Conservation (phyloP, 805 yeast species). For the Yarrowia sp. region DNA sequence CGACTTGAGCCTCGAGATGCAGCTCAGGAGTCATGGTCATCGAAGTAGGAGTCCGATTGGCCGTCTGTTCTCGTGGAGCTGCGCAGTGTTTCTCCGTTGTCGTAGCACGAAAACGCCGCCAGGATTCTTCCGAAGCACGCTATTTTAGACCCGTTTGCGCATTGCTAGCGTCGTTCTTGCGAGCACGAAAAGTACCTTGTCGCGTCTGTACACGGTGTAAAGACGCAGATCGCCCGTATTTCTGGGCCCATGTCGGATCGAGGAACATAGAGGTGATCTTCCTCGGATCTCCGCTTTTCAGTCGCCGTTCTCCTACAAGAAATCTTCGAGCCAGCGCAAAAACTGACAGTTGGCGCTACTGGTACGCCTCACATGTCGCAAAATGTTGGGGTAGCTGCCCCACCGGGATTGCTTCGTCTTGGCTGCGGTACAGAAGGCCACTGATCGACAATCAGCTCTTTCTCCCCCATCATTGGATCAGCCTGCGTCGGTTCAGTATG, state of each 20-base stretch:
- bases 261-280: too few relatives aligned
- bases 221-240: neutral
- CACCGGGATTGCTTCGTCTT: neutral
- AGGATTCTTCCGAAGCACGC: neutral
- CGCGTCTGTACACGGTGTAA: neutral
- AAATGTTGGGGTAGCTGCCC: neutral
- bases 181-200: too few relatives aligned
- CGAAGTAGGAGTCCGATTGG: neutral
- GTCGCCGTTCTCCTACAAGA: too few relatives aligned
- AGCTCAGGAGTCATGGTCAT: neutral
- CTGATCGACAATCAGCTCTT: slow-evolving; percentile 6
- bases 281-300: too few relatives aligned
- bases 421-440: neutral
- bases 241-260: too few relatives aligned
- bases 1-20: neutral
- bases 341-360: too few relatives aligned
- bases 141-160: neutral
- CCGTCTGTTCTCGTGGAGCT: neutral
- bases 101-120: neutral
- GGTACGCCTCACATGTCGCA: too few relatives aligned
- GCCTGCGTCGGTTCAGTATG: neutral
- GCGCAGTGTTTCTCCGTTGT: neutral
- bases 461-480: neutral
- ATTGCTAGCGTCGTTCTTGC: too few relatives aligned
- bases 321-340: too few relatives aligned